phyloP scores from a whole-genome alignment of 2,329 filamentous ascomycete species.

The Fusarium sp. region DNA sequence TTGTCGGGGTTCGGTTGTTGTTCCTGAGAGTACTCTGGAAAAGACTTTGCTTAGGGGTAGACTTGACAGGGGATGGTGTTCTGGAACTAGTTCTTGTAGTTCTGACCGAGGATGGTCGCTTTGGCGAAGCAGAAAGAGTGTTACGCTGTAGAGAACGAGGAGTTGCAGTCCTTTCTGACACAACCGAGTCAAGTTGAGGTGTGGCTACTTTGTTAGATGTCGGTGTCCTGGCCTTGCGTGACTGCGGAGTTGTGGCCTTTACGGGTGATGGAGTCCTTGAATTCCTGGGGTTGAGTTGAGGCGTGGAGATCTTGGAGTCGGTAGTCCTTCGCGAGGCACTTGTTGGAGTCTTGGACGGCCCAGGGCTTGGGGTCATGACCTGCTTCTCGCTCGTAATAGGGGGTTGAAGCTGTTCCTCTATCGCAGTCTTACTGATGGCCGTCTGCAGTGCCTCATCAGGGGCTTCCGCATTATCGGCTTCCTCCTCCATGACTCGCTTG shows the following conservation, averaged over 20 bases:
- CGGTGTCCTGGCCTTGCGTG: conserved; percentile 44
- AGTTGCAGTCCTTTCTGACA: conserved; percentile 25
- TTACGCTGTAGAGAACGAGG: conserved; percentile 26
- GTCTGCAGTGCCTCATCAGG: conserved; percentile 55
- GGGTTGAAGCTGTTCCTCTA: conserved; percentile 37
- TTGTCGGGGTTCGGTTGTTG: conserved; percentile 71
- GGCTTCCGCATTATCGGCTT: conserved; percentile 64
- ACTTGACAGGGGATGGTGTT: conserved; percentile 46
- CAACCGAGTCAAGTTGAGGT: conserved; percentile 36
- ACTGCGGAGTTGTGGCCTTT: conserved; percentile 41
- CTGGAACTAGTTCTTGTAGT: conserved; percentile 33
- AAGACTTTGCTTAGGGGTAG: conserved; percentile 53
- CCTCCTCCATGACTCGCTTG: conserved; percentile 71
- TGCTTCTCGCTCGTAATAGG: conserved; percentile 50
- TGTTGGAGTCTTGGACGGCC: conserved; percentile 65
- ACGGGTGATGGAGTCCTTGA: conserved; percentile 47
- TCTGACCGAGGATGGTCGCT: conserved; percentile 23
- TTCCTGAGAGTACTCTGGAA: conserved; percentile 68
- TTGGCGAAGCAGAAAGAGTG: conserved; percentile 41
- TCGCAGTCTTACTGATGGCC: conserved; percentile 42
- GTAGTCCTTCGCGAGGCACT: conserved; percentile 64
- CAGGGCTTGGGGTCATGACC: conserved; percentile 64
- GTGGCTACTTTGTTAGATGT: conserved; percentile 46
- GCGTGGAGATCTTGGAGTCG: conserved; percentile 57
- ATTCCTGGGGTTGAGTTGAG: conserved; percentile 46